These are phyloP conservation scores for Erysimum cheiranthoides DNA, from an alignment of 345 rosid species.

Conservation along the genomic window DNA sequence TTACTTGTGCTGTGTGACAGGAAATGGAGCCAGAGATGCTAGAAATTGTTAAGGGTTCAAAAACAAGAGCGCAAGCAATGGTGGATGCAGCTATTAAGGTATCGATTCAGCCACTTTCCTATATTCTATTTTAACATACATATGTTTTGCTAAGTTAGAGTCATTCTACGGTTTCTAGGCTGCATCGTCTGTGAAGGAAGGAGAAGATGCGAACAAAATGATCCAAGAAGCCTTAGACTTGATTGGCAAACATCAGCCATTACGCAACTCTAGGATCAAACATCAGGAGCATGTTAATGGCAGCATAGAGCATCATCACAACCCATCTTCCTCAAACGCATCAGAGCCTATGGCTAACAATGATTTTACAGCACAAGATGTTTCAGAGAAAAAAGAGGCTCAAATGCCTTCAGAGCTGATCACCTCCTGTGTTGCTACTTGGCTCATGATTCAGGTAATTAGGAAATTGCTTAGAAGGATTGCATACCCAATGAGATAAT, in stretches of 20 bases:
- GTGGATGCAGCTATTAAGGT: conserved; percentile 93
- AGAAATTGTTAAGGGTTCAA: conserved; percentile 76
- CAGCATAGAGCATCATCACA: conserved; percentile 39
- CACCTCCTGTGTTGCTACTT: conserved; percentile 83
- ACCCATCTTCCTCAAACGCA: conserved; percentile 47
- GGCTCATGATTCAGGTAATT: conserved; percentile 88
- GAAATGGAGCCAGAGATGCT: conserved; percentile 70
- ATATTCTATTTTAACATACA: conserved; percentile 23
- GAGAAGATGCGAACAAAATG: conserved; percentile 66
- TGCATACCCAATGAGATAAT: conserved; percentile 5
- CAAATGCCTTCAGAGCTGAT: conserved; percentile 77
- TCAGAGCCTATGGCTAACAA: conserved; percentile 45
- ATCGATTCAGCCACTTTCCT: conserved; percentile 7
- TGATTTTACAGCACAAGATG: conserved; percentile 46
- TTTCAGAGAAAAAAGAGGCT: conserved; percentile 52
- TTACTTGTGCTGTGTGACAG: conserved; percentile 49
- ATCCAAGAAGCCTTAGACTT: conserved; percentile 73
- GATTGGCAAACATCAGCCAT: conserved; percentile 54
- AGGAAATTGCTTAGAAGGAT: conserved; percentile 11
- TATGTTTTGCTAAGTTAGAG: conserved; percentile 10
- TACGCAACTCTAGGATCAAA: conserved; percentile 47
- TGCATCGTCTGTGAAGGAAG: conserved; percentile 71
- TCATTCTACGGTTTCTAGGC: conserved; percentile 59
- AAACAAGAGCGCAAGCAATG: conserved; percentile 73
- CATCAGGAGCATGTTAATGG: conserved; percentile 59